phyloP scores from a whole-genome alignment of 176 grass and related monocot species.

The Phragmites australis region DNA sequence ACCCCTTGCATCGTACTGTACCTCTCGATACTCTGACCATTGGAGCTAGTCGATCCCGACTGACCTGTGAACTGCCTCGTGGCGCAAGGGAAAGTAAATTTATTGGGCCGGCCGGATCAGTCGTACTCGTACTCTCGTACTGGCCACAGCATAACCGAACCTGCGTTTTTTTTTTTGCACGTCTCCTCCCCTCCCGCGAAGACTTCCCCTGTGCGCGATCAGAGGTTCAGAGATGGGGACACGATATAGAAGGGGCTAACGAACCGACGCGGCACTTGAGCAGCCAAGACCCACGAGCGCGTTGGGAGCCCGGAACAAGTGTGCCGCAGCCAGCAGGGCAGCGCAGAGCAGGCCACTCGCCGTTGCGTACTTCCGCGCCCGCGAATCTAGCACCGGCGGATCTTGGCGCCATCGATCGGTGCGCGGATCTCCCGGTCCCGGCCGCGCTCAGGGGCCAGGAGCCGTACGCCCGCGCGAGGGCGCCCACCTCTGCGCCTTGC shows the following conservation, averaged over 20 bases:
- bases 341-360: neutral
- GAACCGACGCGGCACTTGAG: neutral
- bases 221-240: neutral
- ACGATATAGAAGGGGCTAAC: neutral
- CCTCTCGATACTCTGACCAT: neutral
- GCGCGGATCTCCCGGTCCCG: neutral
- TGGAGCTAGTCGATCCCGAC: neutral
- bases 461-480: neutral
- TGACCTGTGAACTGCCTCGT: slow-evolving; percentile 7
- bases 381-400: neutral
- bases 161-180: neutral
- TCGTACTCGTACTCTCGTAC: neutral
- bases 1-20: neutral
- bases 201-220: neutral
- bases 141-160: neutral
- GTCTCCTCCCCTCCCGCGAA: neutral
- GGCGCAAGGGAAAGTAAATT: neutral
- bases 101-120: slow-evolving; percentile 9
- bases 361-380: slow-evolving; percentile 18
- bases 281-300: neutral
- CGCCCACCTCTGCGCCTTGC: neutral
- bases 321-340: neutral
- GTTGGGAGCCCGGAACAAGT: neutral
- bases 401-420: slow-evolving; percentile 28
- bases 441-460: neutral